Base-by-base conservation (phyloP, 2,329 filamentous ascomycete species). In the Fulvia fulva region DNA sequence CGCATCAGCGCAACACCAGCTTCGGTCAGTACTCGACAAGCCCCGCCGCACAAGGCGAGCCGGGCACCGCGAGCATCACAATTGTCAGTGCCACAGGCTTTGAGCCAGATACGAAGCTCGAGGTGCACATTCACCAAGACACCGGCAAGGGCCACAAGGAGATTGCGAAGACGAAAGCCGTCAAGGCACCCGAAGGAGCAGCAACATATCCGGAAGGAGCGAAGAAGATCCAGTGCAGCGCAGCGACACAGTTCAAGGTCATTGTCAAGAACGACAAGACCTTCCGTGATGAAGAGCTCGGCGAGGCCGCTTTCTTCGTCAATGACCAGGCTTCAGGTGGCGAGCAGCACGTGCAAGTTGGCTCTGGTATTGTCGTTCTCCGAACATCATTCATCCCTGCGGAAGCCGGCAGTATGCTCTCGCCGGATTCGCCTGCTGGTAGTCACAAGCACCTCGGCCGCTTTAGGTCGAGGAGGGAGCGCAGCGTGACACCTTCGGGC, bases 121-220 rank as follows among this genome's bases (percentile, higher is more conserved):
- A 74, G 54, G 67, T 74, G 21, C 67, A 68, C 54, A 55, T 74
- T 21, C 56, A 67, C 43, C 71, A 72, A 49, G 70, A 73, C 43
- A 55, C 63, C 2, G 76, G 85, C 49, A 92, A 88, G 75, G 83
- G 81, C 51, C 79, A 75, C 51, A 97, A 94, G 77, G 84, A 88
- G 47, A 79, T 99, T 47, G 87, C 92, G 77, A 97, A 97, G 80
- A 97, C 92, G 22, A 96, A 96, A 73, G 88, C 94, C 63, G 84
- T 89, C 77, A 96, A 96, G 74, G 82, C 87, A 0, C 77, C 83
- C 2, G 78, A 78, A 1, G 90, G 88, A 1, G 76, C 81, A 3
- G 83, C 90, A 61, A 81, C 78, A 19, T 96, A 86, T 73, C 87
- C 91, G 63, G 72, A 77, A 8, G 77, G 81, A 51, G 74, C 63